Evolutionary conservation across 2,329 filamentous ascomycete species (phyloP), one percentile per base, ranked within the genome.

Genomic region (Aspergillus thermomutatus): DNA sequence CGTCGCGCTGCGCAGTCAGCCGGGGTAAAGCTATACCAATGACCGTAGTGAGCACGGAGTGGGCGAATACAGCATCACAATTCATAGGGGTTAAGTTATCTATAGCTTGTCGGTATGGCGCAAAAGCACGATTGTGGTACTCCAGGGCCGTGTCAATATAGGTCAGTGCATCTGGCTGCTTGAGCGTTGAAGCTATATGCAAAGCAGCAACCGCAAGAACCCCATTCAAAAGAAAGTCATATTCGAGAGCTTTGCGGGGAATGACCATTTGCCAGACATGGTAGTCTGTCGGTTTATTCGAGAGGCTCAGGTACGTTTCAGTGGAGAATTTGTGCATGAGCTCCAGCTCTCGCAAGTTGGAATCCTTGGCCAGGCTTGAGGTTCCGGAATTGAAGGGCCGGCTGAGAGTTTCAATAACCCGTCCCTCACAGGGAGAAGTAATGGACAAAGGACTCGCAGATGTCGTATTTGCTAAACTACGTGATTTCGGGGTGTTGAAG

Each of bases 261-360:
- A 78, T 66, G n/a, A 69, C 60, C 10, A 72, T 67, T 55, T 76
- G 72, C 75, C 75, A 78, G 8, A 71, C 68, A 28, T 72, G 61
- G 47, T 72, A 66, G 40, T 71, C 69, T 0, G 66, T 61, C 2
- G 64, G 53, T 11, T 68, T 60, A n/a, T 67, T 71, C 50, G 65
- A 71, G 14, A 80, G 71, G 40, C 74, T 76, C 23, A 70, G 70
- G 60, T 75, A 82, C 0, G 79, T 82, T 19, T 71, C 72, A 0
- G 76, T 80, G 1, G 79, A 75, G 73, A 78, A 83, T 27, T 77
- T 77, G 59, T 82, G 79, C 77, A 83, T 81, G 47, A 83, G 64
- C 57, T 82, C 80, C 8, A 83, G 70, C 55, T 81, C 80, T 3
- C 69, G 68, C 11, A 72, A 31, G 48, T 31, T 50, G 60, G 56